These are phyloP conservation scores for Suillus sp. DNA, from an alignment of 768 basidiomycete genomes.

Conservation along the genomic window DNA sequence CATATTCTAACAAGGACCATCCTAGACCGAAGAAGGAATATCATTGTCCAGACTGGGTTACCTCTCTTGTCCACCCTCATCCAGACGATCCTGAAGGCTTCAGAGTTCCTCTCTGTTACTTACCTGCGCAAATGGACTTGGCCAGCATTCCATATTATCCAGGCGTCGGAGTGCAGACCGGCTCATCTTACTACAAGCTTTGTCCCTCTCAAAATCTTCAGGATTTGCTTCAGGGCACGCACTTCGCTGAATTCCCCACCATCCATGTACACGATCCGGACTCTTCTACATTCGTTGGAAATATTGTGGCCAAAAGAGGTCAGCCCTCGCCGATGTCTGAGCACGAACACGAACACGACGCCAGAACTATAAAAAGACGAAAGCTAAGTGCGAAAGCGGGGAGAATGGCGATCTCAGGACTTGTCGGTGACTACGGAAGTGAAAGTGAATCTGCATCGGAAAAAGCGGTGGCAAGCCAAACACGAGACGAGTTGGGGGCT, in stretches of 20 bases:
- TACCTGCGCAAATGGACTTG: conserved; percentile 46
- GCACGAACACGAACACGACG: conserved; percentile 21
- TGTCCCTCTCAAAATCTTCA: conserved; percentile 51
- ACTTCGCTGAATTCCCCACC: conserved; percentile 84
- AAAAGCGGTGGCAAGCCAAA: conserved; percentile 6
- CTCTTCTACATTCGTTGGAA: conserved; percentile 55
- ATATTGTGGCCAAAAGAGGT: conserved; percentile 58
- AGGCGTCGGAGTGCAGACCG: not conserved
- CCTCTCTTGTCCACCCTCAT: conserved; percentile 53
- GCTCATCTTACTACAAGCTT: conserved; percentile 53
- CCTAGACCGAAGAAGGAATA: conserved; percentile 46
- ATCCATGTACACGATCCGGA: conserved; percentile 71
- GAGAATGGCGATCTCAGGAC: conserved; percentile 54
- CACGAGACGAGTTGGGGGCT: conserved; percentile 20
- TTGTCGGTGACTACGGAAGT: conserved; percentile 65
- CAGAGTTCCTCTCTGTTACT: conserved; percentile 58
- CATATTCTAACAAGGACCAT: conserved; percentile 35
- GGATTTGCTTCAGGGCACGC: conserved; percentile 53
- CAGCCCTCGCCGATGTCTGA: conserved; percentile 24
- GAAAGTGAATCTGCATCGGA: conserved; percentile 42
- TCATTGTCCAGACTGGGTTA: conserved; percentile 56
- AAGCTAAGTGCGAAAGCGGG: conserved; percentile 55
- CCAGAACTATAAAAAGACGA: conserved; percentile 51
- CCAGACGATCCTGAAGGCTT: conserved; percentile 59
- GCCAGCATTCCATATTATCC: conserved; percentile 10